Evolutionary conservation across 106 monocot genomes (phyloP).

Genomic region (Phalaenopsis equestris): DNA sequence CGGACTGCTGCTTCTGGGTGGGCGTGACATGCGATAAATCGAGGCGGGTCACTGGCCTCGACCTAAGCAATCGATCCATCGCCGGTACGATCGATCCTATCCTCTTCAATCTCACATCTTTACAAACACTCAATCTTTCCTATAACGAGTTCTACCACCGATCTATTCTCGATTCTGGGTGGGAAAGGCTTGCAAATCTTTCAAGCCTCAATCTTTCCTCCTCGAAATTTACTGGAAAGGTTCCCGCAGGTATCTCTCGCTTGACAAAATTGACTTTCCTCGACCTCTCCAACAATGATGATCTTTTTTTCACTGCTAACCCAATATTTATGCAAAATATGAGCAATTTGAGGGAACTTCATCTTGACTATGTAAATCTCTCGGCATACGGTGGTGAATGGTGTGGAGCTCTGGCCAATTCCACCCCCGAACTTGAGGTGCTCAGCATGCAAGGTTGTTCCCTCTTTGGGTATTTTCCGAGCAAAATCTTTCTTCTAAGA

Average conservation of each 20-base stretch:
- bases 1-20: no score
- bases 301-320: slow-evolving; percentile 10
- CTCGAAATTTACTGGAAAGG: slow-evolving; percentile 25
- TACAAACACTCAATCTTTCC: slow-evolving; percentile 24
- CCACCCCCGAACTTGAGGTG: no score
- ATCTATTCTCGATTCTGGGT: no score
- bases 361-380: no score
- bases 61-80: slow-evolving; percentile 24
- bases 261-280: slow-evolving; percentile 24
- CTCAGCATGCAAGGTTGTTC: no score
- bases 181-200: slow-evolving; percentile 3
- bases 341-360: no score
- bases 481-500: slow-evolving; percentile 16
- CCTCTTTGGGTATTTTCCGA: slow-evolving; percentile 19
- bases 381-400: no score
- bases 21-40: not conserved
- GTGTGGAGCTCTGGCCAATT: no score
- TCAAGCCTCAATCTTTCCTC: slow-evolving; percentile 35
- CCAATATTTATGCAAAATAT: not conserved
- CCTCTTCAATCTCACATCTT: slow-evolving; percentile 8
- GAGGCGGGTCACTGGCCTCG: slow-evolving; percentile 26
- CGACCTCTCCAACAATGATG: slow-evolving; percentile 20
- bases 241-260: slow-evolving; percentile 21
- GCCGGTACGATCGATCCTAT: slow-evolving; percentile 14
- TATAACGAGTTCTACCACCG: slow-evolving; percentile 6